Base-by-base conservation (phyloP, 2,329 filamentous ascomycete genomes). In the Alternaria sp. region DNA sequence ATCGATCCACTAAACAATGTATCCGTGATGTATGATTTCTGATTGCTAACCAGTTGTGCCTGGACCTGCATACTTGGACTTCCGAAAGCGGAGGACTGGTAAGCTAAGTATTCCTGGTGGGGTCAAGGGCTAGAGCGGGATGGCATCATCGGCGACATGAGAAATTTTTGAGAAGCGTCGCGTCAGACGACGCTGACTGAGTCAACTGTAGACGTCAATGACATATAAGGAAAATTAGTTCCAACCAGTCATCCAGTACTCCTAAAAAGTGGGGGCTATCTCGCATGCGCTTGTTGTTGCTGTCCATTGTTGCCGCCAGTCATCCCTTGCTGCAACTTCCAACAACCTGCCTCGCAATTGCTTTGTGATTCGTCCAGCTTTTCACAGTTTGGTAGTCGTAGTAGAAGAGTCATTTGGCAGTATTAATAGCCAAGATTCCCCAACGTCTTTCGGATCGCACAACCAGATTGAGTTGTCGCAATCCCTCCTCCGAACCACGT, bases 61-160 rank as follows among this genome's bases (percentile, higher is more conserved):
- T 34, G 44, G 40, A 24, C 1, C 29, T 34, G 44, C 21, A 48
- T 4, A 1, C 23, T 48, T 29, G 52, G 52, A 45, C 45, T 49
- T 59, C 57, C 57, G 53, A 60, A 40, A 60, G 53, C 57, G 57
- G 57, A 60, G 54, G 50, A 33, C 17, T 31, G 37, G 17, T 24
- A 31, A 50, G 56, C 36, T 44, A 29, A 50, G 54, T 65, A 56
- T 48, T 24, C 44, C 14, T 48, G 31, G 64, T 58, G 64, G 63
- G 68, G 59, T 62, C 50, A 58, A 60, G 44, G 54, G 53, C 59
- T 52, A 55, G 65, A 67, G 65, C 54, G 62, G 50, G 58, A 75
- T 76, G 68, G 72, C 73, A 75, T 75, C 72, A 76, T 73, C 67
- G 65, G 65, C 63, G 60, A 51, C 51, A 67, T 55, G 54, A 63